These are phyloP conservation scores for Elsinoe arachidis DNA, from an alignment of 2,329 filamentous ascomycete species.

Conservation along the genomic window DNA sequence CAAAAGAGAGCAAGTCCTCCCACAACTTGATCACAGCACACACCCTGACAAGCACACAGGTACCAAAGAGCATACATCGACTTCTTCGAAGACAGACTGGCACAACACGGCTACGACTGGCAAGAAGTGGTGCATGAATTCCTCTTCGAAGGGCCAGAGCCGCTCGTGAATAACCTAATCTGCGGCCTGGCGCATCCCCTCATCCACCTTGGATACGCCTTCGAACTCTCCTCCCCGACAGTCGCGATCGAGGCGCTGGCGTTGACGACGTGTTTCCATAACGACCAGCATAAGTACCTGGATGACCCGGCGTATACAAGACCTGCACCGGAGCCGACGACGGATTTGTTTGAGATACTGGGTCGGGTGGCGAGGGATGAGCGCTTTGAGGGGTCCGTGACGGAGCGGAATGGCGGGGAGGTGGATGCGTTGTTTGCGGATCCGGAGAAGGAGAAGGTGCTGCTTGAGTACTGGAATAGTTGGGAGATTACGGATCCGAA, in stretches of 20 bases:
- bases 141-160: constrained; percentile 63
- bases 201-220: constrained; percentile 93
- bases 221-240: constrained; percentile 76
- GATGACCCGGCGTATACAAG: constrained; percentile 65
- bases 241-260: constrained; percentile 81
- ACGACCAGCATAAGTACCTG: constrained; percentile 51
- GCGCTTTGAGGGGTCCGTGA: constrained; percentile 59
- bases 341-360: constrained; percentile 62
- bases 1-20: constrained; percentile 48
- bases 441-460: constrained; percentile 59
- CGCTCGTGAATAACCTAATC: constrained; percentile 72
- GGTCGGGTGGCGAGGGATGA: constrained; percentile 59
- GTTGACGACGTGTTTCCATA: constrained; percentile 54
- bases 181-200: constrained; percentile 77
- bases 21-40: neutral
- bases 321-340: constrained; percentile 49
- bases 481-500: constrained; percentile 65
- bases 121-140: constrained; percentile 66
- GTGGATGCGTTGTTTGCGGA: constrained; percentile 65
- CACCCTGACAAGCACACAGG: constrained; percentile 26
- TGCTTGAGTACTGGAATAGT: constrained; percentile 85
- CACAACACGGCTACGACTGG: constrained; percentile 73
- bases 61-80: constrained; percentile 90
- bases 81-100: constrained; percentile 89
- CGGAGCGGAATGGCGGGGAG: constrained; percentile 43